Base-by-base conservation (phyloP, 1,284 basidiomycete species). In the Sporisorium reilianum region DNA sequence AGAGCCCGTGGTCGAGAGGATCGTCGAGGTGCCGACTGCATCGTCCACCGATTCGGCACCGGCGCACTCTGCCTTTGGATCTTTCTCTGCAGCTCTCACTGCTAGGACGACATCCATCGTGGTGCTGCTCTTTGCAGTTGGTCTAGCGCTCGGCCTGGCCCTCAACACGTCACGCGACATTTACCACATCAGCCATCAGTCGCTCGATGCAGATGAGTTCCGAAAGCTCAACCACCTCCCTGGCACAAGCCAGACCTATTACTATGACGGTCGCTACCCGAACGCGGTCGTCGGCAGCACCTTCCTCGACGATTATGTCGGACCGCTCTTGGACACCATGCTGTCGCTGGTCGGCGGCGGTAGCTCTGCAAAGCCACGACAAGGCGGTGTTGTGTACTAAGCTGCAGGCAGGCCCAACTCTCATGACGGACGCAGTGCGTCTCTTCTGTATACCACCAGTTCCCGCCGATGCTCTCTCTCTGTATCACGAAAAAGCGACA, bases 81-180 rank as follows among this genome's bases (percentile, higher is more conserved):
- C 38, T 10, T 12, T 65, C 41, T 50, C 45, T 2, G 10, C 51
- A 8, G 54, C 55, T 18, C n/a, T 71, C 12, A 42, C 34, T 5
- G 48, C 61, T 5, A 57, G 58, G 25, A 57, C n/a, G 11, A 30
- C 48, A 4, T 42, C 61, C 20, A 25, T 68, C n/a, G n/a, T 68
- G 22, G 44, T 59, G 5, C 0, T 45, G 34, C 54, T 69, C 34
- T 51, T 74, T 14, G 51, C 61, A 22, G 53, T 74, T 22, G 65
- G 71, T 36, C 28, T 74, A 2, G 53, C 51, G 3, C 34, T 69
- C 34, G 71, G 71, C 16, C 32, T 74, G 28, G 6, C 40, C 23
- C 48, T 68, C 36, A 74, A 74, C 57, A 68, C 71, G 10, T 74
- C 71, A 5, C 71, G 71, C 46, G 71, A 74, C 52, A 61, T 74